phyloP scores from a whole-genome alignment of 495 filamentous ascomycete genomes.

The Penicillium canariense region DNA sequence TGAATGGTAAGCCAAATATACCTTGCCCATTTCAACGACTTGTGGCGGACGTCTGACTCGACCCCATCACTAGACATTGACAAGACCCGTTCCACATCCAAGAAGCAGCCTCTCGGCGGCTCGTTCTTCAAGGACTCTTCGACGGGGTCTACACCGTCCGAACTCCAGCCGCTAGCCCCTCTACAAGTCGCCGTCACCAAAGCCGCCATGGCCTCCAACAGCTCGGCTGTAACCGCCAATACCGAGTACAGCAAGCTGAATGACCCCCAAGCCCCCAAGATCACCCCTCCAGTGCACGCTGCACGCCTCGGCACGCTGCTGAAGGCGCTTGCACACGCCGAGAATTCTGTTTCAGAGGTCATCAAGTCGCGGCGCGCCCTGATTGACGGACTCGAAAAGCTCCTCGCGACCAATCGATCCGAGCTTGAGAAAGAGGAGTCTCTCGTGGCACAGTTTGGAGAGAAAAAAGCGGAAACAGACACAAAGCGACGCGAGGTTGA shows the following conservation, averaged over 20 bases:
- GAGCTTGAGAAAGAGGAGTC: conserved; percentile 66
- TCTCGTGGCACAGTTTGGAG: conserved; percentile 55
- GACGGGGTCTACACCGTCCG: conserved; percentile 60
- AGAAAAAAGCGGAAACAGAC: conserved; percentile 65
- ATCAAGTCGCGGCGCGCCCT: conserved; percentile 81
- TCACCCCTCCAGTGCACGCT: conserved; percentile 84
- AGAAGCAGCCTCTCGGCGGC: conserved; percentile 66
- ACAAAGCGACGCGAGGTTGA: conserved; percentile 81
- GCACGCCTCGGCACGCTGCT: conserved; percentile 84
- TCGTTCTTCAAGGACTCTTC: conserved; percentile 62
- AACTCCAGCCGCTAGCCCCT: conserved; percentile 70
- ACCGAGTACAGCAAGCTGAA: conserved; percentile 78
- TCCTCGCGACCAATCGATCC: conserved; percentile 71
- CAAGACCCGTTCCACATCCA: conserved; percentile 62
- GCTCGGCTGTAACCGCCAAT: conserved; percentile 63
- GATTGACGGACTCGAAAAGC: conserved; percentile 75
- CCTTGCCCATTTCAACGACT: neutral
- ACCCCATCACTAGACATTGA: conserved; percentile 64
- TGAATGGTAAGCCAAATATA: conserved; percentile 60
- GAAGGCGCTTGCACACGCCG: conserved; percentile 85
- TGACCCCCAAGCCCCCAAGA: conserved; percentile 60
- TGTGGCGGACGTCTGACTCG: conserved; percentile 7
- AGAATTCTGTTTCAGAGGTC: conserved; percentile 83
- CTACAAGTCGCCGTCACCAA: conserved; percentile 73
- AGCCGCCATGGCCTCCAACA: conserved; percentile 58